Conservation (phyloP, 495 filamentous ascomycete species). For the Hypoxylon crocopeplum region DNA sequence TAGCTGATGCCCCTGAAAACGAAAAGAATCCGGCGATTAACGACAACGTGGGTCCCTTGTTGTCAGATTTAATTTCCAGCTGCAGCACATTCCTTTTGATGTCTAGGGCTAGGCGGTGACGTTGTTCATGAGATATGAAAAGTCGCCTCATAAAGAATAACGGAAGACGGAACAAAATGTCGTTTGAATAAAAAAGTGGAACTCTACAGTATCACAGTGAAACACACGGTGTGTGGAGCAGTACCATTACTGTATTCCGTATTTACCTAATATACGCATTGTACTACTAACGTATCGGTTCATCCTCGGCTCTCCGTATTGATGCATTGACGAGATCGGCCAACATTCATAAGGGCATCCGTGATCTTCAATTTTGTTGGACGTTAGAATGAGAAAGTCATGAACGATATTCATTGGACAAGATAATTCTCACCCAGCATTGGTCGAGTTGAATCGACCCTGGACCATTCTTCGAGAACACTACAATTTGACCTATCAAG, state of each 20-base stretch:
- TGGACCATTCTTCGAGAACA: neutral
- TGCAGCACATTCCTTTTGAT: neutral
- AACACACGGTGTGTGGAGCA: neutral
- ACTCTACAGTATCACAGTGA: neutral
- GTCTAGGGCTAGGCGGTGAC: no score
- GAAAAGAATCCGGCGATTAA: neutral
- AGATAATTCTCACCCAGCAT: no score
- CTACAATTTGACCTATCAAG: no score
- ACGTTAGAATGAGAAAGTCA: neutral
- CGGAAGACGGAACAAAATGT: conserved; percentile 10
- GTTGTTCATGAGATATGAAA: neutral
- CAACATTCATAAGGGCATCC: conserved; percentile 13
- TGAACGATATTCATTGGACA: neutral
- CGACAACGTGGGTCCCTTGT: conserved; percentile 19
- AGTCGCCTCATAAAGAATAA: neutral
- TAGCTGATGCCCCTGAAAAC: conserved; percentile 20
- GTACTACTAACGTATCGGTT: neutral
- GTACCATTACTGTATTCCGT: neutral
- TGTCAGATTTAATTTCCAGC: conserved; percentile 30
- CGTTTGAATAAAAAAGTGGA: conserved; percentile 33
- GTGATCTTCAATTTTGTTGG: conserved; percentile 3
- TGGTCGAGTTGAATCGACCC: conserved; percentile 10
- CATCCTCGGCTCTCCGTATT: conserved; percentile 3
- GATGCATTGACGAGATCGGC: neutral
- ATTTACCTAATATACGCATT: neutral